phyloP scores from a whole-genome alignment of 192 early-diverging fungal species.

The Backusella tuberculispora region DNA sequence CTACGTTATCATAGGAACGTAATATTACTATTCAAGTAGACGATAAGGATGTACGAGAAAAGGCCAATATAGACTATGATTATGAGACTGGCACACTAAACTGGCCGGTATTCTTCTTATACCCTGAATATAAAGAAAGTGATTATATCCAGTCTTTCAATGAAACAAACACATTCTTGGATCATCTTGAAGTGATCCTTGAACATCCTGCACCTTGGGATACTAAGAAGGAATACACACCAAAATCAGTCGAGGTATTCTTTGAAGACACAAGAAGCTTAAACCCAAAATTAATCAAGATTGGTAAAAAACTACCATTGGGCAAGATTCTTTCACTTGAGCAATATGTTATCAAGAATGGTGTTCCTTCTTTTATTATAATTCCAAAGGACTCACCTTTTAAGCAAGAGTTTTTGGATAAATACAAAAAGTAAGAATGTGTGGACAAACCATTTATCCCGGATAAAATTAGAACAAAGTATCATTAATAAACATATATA shows the following conservation, averaged over 20 bases:
- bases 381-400: conserved; percentile 70
- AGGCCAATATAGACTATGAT: conserved; percentile 57
- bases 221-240: conserved; percentile 61
- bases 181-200: conserved; percentile 87
- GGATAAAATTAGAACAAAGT: not conserved
- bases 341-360: conserved; percentile 80
- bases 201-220: conserved; percentile 87
- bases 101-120: conserved; percentile 91
- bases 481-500: not conserved
- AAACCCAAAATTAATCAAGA: conserved; percentile 64
- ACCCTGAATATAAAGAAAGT: conserved; percentile 91
- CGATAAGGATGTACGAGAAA: conserved; percentile 38
- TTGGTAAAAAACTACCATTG: conserved; percentile 64
- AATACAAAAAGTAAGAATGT: conserved; percentile 56
- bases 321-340: conserved; percentile 62
- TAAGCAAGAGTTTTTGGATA: conserved; percentile 62
- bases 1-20: conserved; percentile 39
- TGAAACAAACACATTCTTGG: conserved; percentile 80
- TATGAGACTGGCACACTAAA: conserved; percentile 59
- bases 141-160: conserved; percentile 88
- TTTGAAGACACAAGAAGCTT: conserved; percentile 68
- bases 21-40: conserved; percentile 50
- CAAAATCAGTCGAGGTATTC: conserved; percentile 76
- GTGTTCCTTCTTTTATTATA: conserved; percentile 85
- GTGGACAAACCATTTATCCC: not conserved